Evolutionary conservation across 148 eudicot species (phyloP).

Genomic region (Cornus controversa): DNA sequence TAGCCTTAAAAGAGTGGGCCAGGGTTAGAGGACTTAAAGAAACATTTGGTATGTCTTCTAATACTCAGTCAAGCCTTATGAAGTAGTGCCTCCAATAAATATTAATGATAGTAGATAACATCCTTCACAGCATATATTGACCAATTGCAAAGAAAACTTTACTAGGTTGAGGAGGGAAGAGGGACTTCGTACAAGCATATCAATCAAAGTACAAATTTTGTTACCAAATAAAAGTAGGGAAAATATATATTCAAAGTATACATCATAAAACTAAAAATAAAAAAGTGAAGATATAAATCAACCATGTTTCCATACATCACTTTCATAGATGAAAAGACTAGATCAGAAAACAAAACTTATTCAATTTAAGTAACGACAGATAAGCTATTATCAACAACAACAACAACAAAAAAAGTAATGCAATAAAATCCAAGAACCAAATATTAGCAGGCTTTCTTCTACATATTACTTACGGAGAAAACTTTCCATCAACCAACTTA

Average conservation of each 20-base stretch:
- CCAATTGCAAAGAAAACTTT: no score
- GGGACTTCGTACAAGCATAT: no score
- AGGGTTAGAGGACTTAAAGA: no score
- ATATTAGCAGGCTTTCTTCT: not conserved
- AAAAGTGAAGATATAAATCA: not conserved
- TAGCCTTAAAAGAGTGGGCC: no score
- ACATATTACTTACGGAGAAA: conserved; percentile 73
- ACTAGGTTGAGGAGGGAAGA: no score
- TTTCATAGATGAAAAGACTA: conserved; percentile 1
- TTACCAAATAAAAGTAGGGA: no score
- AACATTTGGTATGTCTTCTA: no score
- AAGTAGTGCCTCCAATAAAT: no score
- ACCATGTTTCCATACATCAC: not conserved
- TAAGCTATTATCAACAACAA: not conserved
- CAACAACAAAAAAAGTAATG: not conserved
- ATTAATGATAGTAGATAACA: no score
- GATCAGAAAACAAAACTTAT: not conserved
- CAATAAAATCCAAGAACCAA: not conserved
- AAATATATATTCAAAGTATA: not conserved
- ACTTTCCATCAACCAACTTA: conserved; percentile 96
- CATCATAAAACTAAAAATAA: not conserved
- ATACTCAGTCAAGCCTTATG: no score
- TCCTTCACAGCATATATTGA: no score
- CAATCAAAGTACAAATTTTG: no score
- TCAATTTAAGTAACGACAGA: not conserved